phyloP scores from a whole-genome alignment of 1,284 basidiomycete species.

The Papiliotrema flavescens region DNA sequence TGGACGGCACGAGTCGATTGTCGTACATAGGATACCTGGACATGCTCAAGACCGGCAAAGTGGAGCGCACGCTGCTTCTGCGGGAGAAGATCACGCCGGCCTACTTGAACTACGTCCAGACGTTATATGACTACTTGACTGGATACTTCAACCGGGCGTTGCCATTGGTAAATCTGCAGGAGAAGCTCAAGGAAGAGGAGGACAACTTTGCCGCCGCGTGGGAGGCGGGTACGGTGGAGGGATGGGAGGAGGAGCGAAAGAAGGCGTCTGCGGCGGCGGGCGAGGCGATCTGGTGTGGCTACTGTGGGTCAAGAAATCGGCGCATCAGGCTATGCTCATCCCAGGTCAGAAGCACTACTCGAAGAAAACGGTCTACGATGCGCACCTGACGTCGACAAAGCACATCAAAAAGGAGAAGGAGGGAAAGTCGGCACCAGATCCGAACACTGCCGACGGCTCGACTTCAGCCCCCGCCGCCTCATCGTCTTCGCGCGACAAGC shows the following conservation, averaged over 20 bases:
- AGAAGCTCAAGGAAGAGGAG: slow-evolving; percentile 62
- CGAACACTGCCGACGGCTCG: slow-evolving; percentile 23
- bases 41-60: slow-evolving; percentile 55
- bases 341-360: slow-evolving; percentile 87
- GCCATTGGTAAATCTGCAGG: slow-evolving; percentile 77
- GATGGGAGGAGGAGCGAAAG: slow-evolving; percentile 63
- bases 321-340: neutral
- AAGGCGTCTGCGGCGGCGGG: slow-evolving; percentile 27
- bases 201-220: slow-evolving; percentile 73
- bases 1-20: slow-evolving; percentile 75
- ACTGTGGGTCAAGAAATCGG: slow-evolving; percentile 63
- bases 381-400: slow-evolving; percentile 90
- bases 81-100: slow-evolving; percentile 70
- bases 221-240: slow-evolving; percentile 68
- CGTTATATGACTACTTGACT: slow-evolving; percentile 76
- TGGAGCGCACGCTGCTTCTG: slow-evolving; percentile 62
- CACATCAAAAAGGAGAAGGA: slow-evolving; percentile 74
- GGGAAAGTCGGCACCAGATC: slow-evolving; percentile 44
- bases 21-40: slow-evolving; percentile 91
- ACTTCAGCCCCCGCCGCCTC: slow-evolving; percentile 17
- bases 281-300: slow-evolving; percentile 88
- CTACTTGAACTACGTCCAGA: slow-evolving; percentile 78
- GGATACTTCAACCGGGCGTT: slow-evolving; percentile 83
- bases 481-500: slow-evolving; percentile 55
- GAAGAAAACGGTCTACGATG: slow-evolving; percentile 97